Conservation (phyloP, 768 basidiomycete genomes). For the Kwoniella pini region DNA sequence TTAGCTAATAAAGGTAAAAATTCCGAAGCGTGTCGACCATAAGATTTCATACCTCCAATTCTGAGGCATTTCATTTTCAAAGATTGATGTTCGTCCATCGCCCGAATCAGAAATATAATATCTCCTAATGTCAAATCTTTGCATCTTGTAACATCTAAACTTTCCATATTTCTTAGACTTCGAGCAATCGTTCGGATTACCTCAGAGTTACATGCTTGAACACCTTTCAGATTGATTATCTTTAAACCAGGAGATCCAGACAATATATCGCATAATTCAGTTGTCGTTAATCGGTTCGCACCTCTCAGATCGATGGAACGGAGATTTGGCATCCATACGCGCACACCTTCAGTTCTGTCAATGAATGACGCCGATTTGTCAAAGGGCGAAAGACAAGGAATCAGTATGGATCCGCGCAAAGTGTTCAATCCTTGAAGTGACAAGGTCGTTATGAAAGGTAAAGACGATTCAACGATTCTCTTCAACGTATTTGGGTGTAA, state of each 20-base stretch:
- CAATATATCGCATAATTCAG: constrained; percentile 70
- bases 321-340: constrained; percentile 60
- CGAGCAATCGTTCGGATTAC: constrained; percentile 70
- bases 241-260: constrained; percentile 65
- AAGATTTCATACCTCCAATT: constrained; percentile 66
- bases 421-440: constrained; percentile 31
- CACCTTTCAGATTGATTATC: constrained; percentile 67
- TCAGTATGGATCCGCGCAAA: constrained; percentile 3
- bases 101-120: constrained; percentile 40
- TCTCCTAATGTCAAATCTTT: constrained; percentile 61
- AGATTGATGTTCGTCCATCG: constrained; percentile 57
- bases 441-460: constrained; percentile 26
- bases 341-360: neutral
- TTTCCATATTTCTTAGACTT: constrained; percentile 62
- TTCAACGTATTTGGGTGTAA: constrained; percentile 27
- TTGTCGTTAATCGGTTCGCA: constrained; percentile 66
- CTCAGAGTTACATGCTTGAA: constrained; percentile 68
- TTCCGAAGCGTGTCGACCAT: constrained; percentile 59
- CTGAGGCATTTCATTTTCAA: constrained; percentile 64
- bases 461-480: constrained; percentile 19
- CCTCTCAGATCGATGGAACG: constrained; percentile 71
- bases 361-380: neutral
- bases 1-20: constrained; percentile 68
- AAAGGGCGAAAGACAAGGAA: constrained; percentile 2
- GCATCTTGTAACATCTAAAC: constrained; percentile 73